Percentiles rank a stretch among this genome's conserved stretches.
phyloP scores from a whole-genome alignment of 2,329 filamentous ascomycete genomes.

The Sporothrix variecibatus region DNA sequence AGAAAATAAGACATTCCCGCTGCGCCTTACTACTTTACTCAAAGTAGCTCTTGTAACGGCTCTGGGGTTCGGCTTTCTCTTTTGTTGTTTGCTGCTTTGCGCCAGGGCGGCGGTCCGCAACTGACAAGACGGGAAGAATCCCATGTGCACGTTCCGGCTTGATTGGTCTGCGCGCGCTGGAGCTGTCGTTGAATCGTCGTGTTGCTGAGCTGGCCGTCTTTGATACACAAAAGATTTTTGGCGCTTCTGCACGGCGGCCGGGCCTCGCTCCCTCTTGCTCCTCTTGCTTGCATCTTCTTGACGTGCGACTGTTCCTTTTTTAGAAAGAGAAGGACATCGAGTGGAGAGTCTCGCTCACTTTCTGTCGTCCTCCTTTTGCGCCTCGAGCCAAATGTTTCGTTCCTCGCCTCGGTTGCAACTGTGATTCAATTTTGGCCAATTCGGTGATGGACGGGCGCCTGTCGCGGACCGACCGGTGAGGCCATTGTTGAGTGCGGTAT shows the following conservation, averaged over 20 bases:
- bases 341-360: neutral
- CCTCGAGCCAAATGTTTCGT: neutral
- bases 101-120: slow-evolving; percentile 18
- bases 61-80: slow-evolving; percentile 5
- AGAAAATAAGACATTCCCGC: neutral
- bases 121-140: slow-evolving; percentile 17
- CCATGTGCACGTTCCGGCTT: slow-evolving; percentile 31
- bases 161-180: slow-evolving; percentile 30
- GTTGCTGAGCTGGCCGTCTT: neutral
- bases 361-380: neutral
- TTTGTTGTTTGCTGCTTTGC: neutral
- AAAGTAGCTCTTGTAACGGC: neutral
- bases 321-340: neutral
- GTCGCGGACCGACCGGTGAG: slow-evolving; percentile 1
- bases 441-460: neutral
- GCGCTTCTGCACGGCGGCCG: slow-evolving; percentile 13
- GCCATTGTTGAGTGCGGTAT: neutral
- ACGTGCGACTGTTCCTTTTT: neutral
- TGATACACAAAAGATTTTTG: neutral
- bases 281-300: neutral
- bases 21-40: neutral
- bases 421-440: neutral
- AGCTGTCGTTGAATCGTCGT: neutral
- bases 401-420: neutral
- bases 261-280: neutral